Base-by-base conservation (phyloP, 352 stramenopile species). In the Peronospora tabacina region DNA sequence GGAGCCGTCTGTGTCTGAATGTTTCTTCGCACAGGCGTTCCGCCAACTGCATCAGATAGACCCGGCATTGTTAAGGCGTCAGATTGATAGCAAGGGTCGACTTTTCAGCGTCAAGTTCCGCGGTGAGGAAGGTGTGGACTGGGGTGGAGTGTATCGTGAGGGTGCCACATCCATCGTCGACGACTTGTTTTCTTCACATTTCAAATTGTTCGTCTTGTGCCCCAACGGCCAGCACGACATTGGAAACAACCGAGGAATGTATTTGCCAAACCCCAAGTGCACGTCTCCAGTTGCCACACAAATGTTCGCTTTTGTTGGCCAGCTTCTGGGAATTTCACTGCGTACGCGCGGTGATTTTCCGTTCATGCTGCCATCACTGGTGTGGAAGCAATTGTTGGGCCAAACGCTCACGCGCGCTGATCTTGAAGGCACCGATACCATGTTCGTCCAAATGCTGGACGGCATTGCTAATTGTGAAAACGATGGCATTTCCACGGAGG, bases 271-370 rank as follows among this genome's bases (percentile, higher is more conserved):
- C 46, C 80, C 80, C 7, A 90, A 91, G 52, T 95, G 84, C 49
- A 90, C 80, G 49, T 93, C 84, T 15, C 84, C 82, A 8, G 76
- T 92, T 15, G 81, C 83, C 0, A 90, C 88, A 50, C 75, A 94
- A 57, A 97, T 97, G 90, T 97, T 87, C 28, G 75, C 90, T 37
- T 97, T 98, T 63, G 83, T 97, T 4, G 93, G 93, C 11, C 96
- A 97, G 56, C 52, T 98, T 13, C 72, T 98, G 28, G 93, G 93
- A 15, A 94, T 97, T 41, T 95, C 87, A n/a, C 68, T 97, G 20
- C 88, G 93, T 15, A 95, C 90, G 5, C 88, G 86, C 19, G 87
- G 91, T 6, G 90, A 96, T 44, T 93, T 97, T 15, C 87, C 87
- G 8, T 94, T 97, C 35, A 85, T 90, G 42, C 75, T 98, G 16